phyloP scores from a whole-genome alignment of 805 yeast genomes.

The Starmerella stellata region DNA sequence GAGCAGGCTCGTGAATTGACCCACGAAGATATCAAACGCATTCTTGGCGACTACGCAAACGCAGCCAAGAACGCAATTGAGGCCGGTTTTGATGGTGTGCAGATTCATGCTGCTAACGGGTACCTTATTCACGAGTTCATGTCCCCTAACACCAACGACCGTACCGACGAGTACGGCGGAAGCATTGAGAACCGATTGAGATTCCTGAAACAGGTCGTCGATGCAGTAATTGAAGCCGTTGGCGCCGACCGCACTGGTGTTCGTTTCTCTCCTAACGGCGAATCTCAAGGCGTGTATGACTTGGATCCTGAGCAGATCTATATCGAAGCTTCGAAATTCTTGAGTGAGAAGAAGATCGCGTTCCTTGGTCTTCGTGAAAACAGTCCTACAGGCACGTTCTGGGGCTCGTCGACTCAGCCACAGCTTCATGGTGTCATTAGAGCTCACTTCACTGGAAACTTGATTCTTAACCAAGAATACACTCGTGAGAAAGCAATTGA shows the following conservation, averaged over 20 bases:
- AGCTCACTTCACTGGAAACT: slow-evolving; percentile 11
- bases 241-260: slow-evolving; percentile 35
- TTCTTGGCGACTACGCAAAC: slow-evolving; percentile 29
- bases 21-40: slow-evolving; percentile 27
- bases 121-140: slow-evolving; percentile 34
- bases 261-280: slow-evolving; percentile 22
- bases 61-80: slow-evolving; percentile 41
- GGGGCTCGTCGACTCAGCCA: slow-evolving; percentile 6
- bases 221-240: slow-evolving; percentile 32
- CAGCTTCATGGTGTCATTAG: slow-evolving; percentile 8
- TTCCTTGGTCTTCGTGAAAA: slow-evolving; percentile 32
- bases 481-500: slow-evolving; percentile 12
- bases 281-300: slow-evolving; percentile 20
- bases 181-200: slow-evolving; percentile 37
- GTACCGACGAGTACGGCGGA: slow-evolving; percentile 53
- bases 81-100: too few relatives aligned
- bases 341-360: slow-evolving; percentile 27
- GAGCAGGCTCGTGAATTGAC: slow-evolving; percentile 26
- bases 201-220: slow-evolving; percentile 34
- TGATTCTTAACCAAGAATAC: slow-evolving; percentile 15
- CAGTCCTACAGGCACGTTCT: slow-evolving; percentile 22
- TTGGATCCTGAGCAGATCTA: slow-evolving; percentile 22
- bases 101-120: slow-evolving; percentile 49
- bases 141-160: slow-evolving; percentile 28
- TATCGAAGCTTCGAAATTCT: slow-evolving; percentile 15